phyloP scores from a whole-genome alignment of 306 rosid species.

The Carpinus viminea region DNA sequence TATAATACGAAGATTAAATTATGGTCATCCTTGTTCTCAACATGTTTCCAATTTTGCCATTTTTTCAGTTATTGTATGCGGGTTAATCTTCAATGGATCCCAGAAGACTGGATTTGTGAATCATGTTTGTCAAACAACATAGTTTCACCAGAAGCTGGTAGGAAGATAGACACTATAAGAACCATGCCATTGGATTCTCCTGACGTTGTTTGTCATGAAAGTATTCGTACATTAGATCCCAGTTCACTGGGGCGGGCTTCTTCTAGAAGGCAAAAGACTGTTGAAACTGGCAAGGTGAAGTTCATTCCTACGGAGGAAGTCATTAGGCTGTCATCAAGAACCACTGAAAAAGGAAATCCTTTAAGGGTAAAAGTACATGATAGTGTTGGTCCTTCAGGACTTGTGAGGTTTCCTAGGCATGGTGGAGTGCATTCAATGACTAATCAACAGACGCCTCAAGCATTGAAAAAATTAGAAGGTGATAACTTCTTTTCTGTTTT shows the following conservation, averaged over 20 bases:
- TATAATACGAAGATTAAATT: slow-evolving; percentile 3
- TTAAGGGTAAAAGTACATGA: slow-evolving; percentile 20
- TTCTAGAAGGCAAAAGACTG: slow-evolving; percentile 32
- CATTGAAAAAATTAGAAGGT: slow-evolving; percentile 38
- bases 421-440: slow-evolving; percentile 13
- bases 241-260: slow-evolving; percentile 23
- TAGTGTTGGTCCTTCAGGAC: slow-evolving; percentile 13
- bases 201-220: neutral
- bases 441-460: slow-evolving; percentile 31
- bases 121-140: slow-evolving; percentile 30
- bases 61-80: slow-evolving; percentile 68
- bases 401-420: slow-evolving; percentile 27
- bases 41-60: slow-evolving; percentile 16
- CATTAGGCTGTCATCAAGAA: slow-evolving; percentile 45
- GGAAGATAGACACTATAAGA: slow-evolving; percentile 2
- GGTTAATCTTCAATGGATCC: neutral
- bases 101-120: slow-evolving; percentile 59
- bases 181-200: neutral
- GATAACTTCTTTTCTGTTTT: slow-evolving; percentile 2
- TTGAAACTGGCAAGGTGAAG: slow-evolving; percentile 54
- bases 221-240: neutral
- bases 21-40: slow-evolving; percentile 19
- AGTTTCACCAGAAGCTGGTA: slow-evolving; percentile 7
- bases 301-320: slow-evolving; percentile 59
- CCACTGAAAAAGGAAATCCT: neutral